Base-by-base conservation (phyloP, 129 eudicot species). In the Flaveria linearis region DNA sequence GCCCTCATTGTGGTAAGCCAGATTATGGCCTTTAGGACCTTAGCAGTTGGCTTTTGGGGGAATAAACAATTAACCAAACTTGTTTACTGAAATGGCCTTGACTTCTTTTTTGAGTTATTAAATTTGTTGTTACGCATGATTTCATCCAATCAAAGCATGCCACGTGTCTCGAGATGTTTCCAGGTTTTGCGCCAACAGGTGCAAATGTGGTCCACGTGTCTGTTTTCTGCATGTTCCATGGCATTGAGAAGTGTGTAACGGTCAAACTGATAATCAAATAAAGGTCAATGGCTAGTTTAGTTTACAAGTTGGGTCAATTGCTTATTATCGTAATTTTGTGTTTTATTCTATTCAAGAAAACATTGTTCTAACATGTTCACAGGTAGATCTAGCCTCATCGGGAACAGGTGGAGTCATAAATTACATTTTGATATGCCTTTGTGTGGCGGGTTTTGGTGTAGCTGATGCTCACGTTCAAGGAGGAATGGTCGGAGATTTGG, bases 391-490 rank as follows among this genome's bases (percentile, higher is more conserved):
- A 76, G 89, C 84, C 71, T 67, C 89, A 25, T 60, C 83, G n/a
- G 91, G 91, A 25, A 86, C 82, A 58, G 91, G 95, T 6, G 91
- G 95, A 47, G 39, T 89, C 7, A 86, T 81, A 74, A 78, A 77
- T 78, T 89, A 80, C 71, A 75, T 86, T 12, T 87, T 65, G 14
- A 76, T 86, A 60, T 89, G 95, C 74, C 71, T 78, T 57, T 69
- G 82, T 15, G 85, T 82, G 71, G 91, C 80, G 41, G 83, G 76
- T 69, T 88, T 82, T 76, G 96, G 96, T 42, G 74, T 86, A 33
- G 96, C 93, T 47, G 96, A 91, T 78, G 97, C 97, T 26, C 87
- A 69, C 68, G 89, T 83, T 76, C 84, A 84, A 75, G 97, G 91
- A 69, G 94, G 97, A 77, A 76, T 88, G 85, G 84, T 83, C 6